Percentiles rank a stretch among this genome's conserved stretches.
phyloP scores from a whole-genome alignment of 176 grass and related monocot genomes.

The Puya raimondii region DNA sequence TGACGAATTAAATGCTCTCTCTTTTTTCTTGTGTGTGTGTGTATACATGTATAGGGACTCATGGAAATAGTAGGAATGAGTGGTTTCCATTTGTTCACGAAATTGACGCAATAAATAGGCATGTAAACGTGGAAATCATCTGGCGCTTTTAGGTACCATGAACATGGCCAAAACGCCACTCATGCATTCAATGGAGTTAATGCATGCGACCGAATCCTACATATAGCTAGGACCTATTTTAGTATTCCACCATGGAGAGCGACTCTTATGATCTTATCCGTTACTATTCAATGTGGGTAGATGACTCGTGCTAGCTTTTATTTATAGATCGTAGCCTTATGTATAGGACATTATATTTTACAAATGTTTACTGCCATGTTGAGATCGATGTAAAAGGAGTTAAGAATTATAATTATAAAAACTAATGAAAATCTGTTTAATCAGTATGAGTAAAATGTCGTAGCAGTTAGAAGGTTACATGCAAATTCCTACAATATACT shows the following conservation, averaged over 20 bases:
- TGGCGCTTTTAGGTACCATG: neutral
- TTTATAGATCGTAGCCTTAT: neutral
- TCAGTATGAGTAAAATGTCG: no score
- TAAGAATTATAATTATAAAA: no score
- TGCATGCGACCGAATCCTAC: neutral
- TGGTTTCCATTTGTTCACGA: neutral
- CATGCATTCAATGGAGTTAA: neutral
- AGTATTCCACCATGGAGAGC: neutral
- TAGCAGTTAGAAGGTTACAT: no score
- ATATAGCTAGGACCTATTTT: neutral
- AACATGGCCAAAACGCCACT: neutral
- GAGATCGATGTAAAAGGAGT: no score
- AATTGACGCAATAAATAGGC: neutral
- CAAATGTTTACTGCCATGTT: no score
- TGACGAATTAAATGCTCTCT: no score
- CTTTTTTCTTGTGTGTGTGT: no score
- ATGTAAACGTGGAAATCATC: neutral
- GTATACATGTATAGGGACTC: no score
- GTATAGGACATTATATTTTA: constrained; percentile 6
- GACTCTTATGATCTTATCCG: constrained; percentile 21
- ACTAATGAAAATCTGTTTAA: no score
- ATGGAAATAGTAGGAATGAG: neutral
- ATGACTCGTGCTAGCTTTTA: neutral
- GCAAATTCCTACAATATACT: no score
- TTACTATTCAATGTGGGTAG: constrained; percentile 30